Base-by-base conservation (phyloP, 345 rosid genomes). In the Gossypium anomalum region DNA sequence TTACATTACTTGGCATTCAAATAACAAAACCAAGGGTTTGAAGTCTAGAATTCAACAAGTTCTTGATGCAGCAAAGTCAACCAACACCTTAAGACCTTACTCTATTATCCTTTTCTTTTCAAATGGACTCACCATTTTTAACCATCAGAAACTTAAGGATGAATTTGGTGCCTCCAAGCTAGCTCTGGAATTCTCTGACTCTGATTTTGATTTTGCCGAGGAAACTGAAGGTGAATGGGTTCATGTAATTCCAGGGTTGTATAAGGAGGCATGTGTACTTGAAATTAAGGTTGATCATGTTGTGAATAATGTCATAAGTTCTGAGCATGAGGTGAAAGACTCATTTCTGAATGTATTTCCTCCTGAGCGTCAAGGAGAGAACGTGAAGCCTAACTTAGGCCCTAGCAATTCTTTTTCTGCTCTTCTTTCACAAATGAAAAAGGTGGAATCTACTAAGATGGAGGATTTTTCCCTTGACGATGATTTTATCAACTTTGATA, bases 71-170 rank as follows among this genome's bases (percentile, higher is more conserved):
- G 88, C 95, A 14, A 76, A 62, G 2, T 84, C 87, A 19, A 82
- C 86, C 19, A 71, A 8, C 15, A 76, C 71, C 17, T 65, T 89
- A 7, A 85, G 64, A 79, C 99, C 97, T 74, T 81, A 77, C 2
- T 89, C 97, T 0, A 62, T 95, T 67, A 45, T 91, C 72, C 84
- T 91, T 4, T 95, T 91, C 81, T 95, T 93, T 72, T 81, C 94
- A 2, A 89, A 83, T 57, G 98, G 96, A 34, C 59, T 90, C 15
- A 79, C 75, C 29, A 78, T 47, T 3, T 57, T 56, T 17, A 34
- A 89, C 14, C 64, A 64, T 72, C 76, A 83, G 73, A 84, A 79
- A 70, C 67, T 90, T 20, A 44, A 44, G 22, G 66, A 49, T 8
- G 92, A 87, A 71, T 87, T 86, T 67, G 90, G 90, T 23, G 98